Conservation (phyloP, 768 basidiomycete genomes). For the Tremella yokohamensis region DNA sequence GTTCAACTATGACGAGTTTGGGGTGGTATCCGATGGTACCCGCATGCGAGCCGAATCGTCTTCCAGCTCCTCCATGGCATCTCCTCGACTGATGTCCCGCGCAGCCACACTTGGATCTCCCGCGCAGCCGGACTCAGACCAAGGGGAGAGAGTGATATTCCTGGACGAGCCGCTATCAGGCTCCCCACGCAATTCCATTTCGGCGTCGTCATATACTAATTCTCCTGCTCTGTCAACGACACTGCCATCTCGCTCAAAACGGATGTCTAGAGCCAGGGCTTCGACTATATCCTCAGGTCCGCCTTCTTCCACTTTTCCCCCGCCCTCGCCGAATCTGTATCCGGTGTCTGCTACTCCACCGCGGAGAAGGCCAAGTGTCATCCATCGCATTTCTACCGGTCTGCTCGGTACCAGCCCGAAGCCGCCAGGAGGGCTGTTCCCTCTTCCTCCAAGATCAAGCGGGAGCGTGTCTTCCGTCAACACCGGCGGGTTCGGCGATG, state of each 20-base stretch:
- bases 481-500: conserved; percentile 10
- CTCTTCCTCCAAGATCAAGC: conserved; percentile 39
- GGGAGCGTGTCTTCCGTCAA: conserved; percentile 31
- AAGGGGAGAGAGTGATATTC: conserved; percentile 8
- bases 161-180: conserved; percentile 13
- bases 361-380: conserved; percentile 31
- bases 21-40: conserved; percentile 9
- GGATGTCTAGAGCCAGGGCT: conserved; percentile 24
- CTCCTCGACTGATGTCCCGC: conserved; percentile 1
- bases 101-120: neutral
- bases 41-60: conserved; percentile 15
- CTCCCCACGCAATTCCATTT: conserved; percentile 30
- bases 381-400: conserved; percentile 34
- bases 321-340: conserved; percentile 29
- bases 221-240: conserved; percentile 8
- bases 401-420: conserved; percentile 28
- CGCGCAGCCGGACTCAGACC: conserved; percentile 7
- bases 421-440: conserved; percentile 37
- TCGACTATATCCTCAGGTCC: conserved; percentile 37
- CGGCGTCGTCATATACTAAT: conserved; percentile 18
- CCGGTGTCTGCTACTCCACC: conserved; percentile 37
- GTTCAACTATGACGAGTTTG: conserved; percentile 35
- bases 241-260: conserved; percentile 2
- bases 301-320: conserved; percentile 20
- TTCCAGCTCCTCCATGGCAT: conserved; percentile 13